Conservation (phyloP, 306 rosid genomes). For the Vigna radiata region DNA sequence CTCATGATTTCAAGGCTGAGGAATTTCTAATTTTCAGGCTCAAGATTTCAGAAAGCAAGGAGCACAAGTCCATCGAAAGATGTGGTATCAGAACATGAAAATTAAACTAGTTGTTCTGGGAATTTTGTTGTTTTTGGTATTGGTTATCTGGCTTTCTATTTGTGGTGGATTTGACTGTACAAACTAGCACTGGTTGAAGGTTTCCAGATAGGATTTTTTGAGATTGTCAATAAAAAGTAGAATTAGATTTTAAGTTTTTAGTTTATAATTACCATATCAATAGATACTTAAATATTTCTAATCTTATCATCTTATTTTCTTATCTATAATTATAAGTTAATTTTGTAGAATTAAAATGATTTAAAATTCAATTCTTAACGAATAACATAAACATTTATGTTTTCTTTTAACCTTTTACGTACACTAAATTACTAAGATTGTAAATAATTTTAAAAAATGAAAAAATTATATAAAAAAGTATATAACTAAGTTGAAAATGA, state of each 20-base stretch:
- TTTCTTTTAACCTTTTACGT: too few relatives aligned
- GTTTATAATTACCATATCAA: too few relatives aligned
- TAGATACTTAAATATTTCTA: too few relatives aligned
- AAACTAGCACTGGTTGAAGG: conserved; percentile 53
- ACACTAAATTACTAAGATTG: too few relatives aligned
- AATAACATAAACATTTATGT: too few relatives aligned
- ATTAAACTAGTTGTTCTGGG: conserved; percentile 84
- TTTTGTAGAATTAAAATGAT: too few relatives aligned
- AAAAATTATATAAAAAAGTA: too few relatives aligned
- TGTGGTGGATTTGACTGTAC: conserved; percentile 93
- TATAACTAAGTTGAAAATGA: not conserved
- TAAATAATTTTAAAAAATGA: too few relatives aligned
- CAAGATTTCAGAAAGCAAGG: conserved; percentile 71
- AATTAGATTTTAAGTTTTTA: too few relatives aligned
- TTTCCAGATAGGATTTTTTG: not conserved
- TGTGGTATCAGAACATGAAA: conserved; percentile 99
- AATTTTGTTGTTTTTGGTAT: conserved; percentile 69
- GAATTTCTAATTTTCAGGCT: conserved; percentile 62
- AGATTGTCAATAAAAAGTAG: not conserved
- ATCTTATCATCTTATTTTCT: too few relatives aligned
- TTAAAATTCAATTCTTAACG: too few relatives aligned
- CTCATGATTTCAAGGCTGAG: conserved; percentile 33
- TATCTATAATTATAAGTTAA: too few relatives aligned
- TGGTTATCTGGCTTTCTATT: conserved; percentile 87
- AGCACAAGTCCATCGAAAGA: conserved; percentile 72